Base-by-base conservation (phyloP, 768 basidiomycete genomes). In the Leucogyrophana mollusca region DNA sequence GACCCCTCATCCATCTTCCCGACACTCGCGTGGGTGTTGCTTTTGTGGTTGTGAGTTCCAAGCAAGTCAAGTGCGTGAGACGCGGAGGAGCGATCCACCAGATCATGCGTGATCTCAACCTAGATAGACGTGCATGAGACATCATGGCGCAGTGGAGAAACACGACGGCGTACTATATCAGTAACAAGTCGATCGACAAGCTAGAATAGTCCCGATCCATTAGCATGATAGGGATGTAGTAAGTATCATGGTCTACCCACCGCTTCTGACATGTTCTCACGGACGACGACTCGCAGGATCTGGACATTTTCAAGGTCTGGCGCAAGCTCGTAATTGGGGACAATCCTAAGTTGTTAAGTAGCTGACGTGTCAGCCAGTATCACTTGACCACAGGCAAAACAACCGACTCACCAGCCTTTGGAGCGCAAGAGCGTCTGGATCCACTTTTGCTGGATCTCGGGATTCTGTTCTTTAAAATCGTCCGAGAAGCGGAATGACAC, bases 61-160 rank as follows among this genome's bases (percentile, higher is more conserved):
- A 79, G 60, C 2, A 65, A 57, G 49, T 67, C 69, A n/a, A 89
- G 69, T 0, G 76, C 74, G 48, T 86, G 82, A 18, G 64, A 37
- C 0, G 81, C 65, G 8, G 78, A 77, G 38, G 69, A 72, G 25
- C 70, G 54, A 32, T 73, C 60, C 10, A 66, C 61, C 22, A 93
- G 69, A 5, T 71, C 65, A 57, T 87, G 79, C 0, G 85, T 86
- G 22, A 88, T 64, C 56, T 84, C 79, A 22, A 90, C 67, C 77
- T 87, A 51, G 36, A 20, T 47, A 2, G 16, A 6, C 3, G 23
- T 20, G 16, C 0, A 25, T 61, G 27, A 50, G 45, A 37, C 11
- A 40, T 35, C 32, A 20, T 38, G 27, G 17, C 1, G 10, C 34
- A 14, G 24, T 5, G 40, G 25, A 11, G 37, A 38, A 43, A 37